Base-by-base conservation (phyloP, 257 asterid species). In the Scutellaria galericulata region DNA sequence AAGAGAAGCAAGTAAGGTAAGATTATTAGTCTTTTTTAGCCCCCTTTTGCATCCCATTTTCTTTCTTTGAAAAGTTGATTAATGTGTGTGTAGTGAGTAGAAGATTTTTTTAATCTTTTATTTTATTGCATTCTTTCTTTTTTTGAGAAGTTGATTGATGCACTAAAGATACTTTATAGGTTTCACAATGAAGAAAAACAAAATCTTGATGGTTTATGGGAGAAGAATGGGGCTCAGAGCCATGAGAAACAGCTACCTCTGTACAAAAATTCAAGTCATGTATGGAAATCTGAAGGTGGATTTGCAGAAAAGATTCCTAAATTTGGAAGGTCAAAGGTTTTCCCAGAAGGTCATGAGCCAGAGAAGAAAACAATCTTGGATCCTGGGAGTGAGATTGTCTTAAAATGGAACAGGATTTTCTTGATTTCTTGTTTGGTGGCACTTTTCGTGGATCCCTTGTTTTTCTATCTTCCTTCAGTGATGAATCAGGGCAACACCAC, bases 371-470 rank as follows among this genome's bases (percentile, higher is more conserved):
- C 78, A 68, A 71, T 90, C 46, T 83, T 92, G 64, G 98, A 92
- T 83, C 98, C 96, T 55, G 92, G 88, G 2, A 88, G 96, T 84
- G 94, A 86, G n/a, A 10, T 71, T 78, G 93, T 87, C 42, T 70
- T 92, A 45, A 81, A 84, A 78, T 92, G 98, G 98, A 90, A 90
- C 62, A 83, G 96, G 53, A 75, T 88, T 44, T 92, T 90, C 91
- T 72, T 92, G 78, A 79, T 80, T 66, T 88, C 81, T 78, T 92
- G 96, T 54, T 86, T 92, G 78, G 73, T 90, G 35, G 92, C 96
- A 6, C 88, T 92, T 9, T 92, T 92, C 68, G 87, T 92, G 73
- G 98, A 92, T 74, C 96, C 98, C 44, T 76, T 90, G 51, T 92
- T 90, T 66, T 92, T 92, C 80, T 92, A 90, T 63, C 81, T 90